These are phyloP conservation scores for Phaffomyces opuntiae DNA, from an alignment of 805 yeast genomes.

Conservation along the genomic window DNA sequence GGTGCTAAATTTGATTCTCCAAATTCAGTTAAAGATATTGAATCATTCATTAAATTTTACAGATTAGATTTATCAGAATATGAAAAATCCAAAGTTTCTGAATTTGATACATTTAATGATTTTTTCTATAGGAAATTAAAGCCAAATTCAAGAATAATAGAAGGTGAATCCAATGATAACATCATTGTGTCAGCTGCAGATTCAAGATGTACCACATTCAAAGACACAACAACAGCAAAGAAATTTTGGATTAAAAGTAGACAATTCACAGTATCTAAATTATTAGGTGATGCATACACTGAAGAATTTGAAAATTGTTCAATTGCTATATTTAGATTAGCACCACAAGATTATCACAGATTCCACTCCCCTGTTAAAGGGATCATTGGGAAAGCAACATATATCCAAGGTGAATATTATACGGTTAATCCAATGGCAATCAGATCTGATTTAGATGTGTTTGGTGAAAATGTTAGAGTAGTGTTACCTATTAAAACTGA, in stretches of 20 bases:
- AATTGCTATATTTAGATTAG: slow-evolving; percentile 76
- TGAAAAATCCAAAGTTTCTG: slow-evolving; percentile 29
- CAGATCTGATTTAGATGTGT: slow-evolving; percentile 80
- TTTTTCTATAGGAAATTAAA: slow-evolving; percentile 78
- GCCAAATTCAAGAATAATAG: slow-evolving; percentile 65
- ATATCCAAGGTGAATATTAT: slow-evolving; percentile 84
- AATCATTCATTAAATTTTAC: slow-evolving; percentile 76
- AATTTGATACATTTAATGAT: slow-evolving; percentile 73
- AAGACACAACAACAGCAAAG: slow-evolving; percentile 52
- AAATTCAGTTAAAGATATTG: slow-evolving; percentile 57
- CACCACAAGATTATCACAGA: slow-evolving; percentile 96
- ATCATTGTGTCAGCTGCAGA: slow-evolving; percentile 57
- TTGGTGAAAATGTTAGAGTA: slow-evolving; percentile 82
- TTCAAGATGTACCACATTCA: slow-evolving; percentile 71
- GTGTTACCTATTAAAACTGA: slow-evolving; percentile 69
- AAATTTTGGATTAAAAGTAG: slow-evolving; percentile 86
- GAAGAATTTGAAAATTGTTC: slow-evolving; percentile 40
- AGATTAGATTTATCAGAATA: slow-evolving; percentile 72
- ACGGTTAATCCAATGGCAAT: slow-evolving; percentile 98
- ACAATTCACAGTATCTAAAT: slow-evolving; percentile 58
- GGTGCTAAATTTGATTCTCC: slow-evolving; percentile 79
- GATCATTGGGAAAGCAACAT: slow-evolving; percentile 51
- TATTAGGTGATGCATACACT: slow-evolving; percentile 39
- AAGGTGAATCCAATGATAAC: slow-evolving; percentile 27
- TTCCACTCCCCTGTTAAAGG: slow-evolving; percentile 89